A percentile compares a stretch with the other conserved stretches of the same genome.
These are phyloP conservation scores for Neopestalotiopsis rosae DNA, from an alignment of 2,329 filamentous ascomycete genomes.

Conservation along the genomic window DNA sequence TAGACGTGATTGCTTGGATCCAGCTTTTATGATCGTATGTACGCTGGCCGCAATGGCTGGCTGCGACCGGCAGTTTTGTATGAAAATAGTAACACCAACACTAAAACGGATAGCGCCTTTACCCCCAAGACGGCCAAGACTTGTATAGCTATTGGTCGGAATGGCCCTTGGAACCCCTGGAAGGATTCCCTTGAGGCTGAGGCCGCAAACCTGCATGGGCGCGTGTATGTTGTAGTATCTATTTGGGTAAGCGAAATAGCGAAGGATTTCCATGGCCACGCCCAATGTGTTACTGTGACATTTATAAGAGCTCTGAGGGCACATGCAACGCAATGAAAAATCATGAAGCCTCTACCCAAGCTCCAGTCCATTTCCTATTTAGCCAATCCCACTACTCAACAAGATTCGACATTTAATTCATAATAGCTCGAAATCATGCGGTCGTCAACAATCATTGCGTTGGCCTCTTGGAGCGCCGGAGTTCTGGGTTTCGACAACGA, in stretches of 20 bases:
- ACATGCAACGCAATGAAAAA: background rate
- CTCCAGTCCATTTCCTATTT: no score
- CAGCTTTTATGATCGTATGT: background rate
- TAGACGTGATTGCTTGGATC: no score
- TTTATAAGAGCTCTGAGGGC: background rate
- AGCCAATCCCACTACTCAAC: background rate
- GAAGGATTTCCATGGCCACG: conserved; percentile 1
- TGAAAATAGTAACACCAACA: background rate
- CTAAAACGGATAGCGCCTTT: background rate
- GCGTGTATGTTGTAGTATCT: background rate
- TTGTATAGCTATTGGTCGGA: background rate
- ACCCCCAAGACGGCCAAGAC: background rate
- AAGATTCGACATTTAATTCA: background rate
- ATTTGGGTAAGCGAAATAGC: background rate
- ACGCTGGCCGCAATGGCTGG: background rate
- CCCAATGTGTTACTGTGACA: background rate
- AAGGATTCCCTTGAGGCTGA: background rate
- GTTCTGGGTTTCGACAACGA: background rate
- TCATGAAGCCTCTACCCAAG: background rate
- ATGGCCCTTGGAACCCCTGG: background rate
- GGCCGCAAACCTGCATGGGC: background rate
- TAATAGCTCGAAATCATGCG: background rate
- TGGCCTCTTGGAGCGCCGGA: background rate
- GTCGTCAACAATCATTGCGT: background rate
- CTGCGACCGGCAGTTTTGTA: background rate